These are phyloP conservation scores for Austroboletus eburneus DNA, from an alignment of 768 basidiomycete genomes.

Conservation along the genomic window DNA sequence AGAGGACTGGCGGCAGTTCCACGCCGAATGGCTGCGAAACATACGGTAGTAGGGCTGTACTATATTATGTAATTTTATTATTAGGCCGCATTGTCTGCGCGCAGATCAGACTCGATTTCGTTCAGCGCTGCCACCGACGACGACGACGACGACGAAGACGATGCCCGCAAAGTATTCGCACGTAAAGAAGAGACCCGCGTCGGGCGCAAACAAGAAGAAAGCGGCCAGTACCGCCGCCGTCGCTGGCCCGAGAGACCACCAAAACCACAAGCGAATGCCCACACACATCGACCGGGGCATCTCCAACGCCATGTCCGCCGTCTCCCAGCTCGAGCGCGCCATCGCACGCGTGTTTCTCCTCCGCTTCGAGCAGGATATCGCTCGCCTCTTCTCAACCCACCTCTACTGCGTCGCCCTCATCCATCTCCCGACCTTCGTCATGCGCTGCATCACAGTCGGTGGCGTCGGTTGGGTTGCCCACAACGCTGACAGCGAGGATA, in stretches of 20 bases:
- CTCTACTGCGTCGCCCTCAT: constrained; percentile 61
- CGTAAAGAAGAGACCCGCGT: constrained; percentile 59
- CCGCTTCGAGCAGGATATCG: constrained; percentile 72
- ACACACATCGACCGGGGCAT: constrained; percentile 53
- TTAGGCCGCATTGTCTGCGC: constrained; percentile 12
- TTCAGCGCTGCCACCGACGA: not conserved
- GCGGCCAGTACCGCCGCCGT: constrained; percentile 4
- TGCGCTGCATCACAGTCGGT: constrained; percentile 57
- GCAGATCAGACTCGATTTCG: constrained; percentile 7
- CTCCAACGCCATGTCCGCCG: constrained; percentile 54
- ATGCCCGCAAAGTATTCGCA: constrained; percentile 77
- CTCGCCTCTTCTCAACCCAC: constrained; percentile 68
- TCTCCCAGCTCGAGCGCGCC: constrained; percentile 62
- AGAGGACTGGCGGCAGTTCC: constrained; percentile 55
- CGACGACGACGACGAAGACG: constrained; percentile 20
- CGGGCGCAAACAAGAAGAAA: constrained; percentile 44
- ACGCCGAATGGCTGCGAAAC: constrained; percentile 37
- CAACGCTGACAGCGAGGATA: constrained; percentile 63
- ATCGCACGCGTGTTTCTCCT: constrained; percentile 65
- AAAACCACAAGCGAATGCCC: constrained; percentile 35
- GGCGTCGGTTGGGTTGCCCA: constrained; percentile 67
- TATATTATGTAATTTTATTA: constrained; percentile 18
- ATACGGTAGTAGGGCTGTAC: constrained; percentile 1
- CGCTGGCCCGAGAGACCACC: constrained; percentile 8
- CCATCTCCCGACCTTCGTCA: constrained; percentile 63